Base-by-base conservation (phyloP, 2,329 filamentous ascomycete genomes). In the Parastagonospora avenae region DNA sequence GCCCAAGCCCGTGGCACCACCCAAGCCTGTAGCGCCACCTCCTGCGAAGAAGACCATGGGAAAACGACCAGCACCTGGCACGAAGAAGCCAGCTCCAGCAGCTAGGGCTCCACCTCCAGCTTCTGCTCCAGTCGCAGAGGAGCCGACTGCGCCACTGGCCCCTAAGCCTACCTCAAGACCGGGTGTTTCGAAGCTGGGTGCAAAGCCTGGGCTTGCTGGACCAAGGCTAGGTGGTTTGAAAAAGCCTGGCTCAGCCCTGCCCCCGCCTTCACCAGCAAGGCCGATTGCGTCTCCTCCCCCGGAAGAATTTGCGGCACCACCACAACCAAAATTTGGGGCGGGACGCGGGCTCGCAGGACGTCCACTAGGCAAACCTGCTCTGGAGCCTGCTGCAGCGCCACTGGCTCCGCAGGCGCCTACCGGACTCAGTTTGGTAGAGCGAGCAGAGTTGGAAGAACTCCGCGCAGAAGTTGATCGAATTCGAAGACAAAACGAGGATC, bases 381-480 rank as follows among this genome's bases (percentile, higher is more conserved):
- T 88, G 12, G 94, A 94, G 71, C 76, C 84, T 40, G 49, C 45
- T 42, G 58, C 63, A 15, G 76, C 82, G 50, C 59, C 67, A 32
- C 61, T 72, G 2, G 73, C 82, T 1, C 74, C 80, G 16, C 74
- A 79, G 9, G 76, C 78, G 5, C 78, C 83, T 0, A 86, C 84
- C 33, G 89, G 89, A 0, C 80, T 96, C 41, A 84, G 87, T 15
- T 83, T 88, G 8, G 81, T 90, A n/a, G 94, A 99, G 69, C 85
- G 90, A 37, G 90, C 91, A n/a, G 93, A 99, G 72, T 79, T 99
- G 1, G 91, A 96, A 59, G 92, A 96, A 68, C 82, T 97, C 10
- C 88, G 92, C 32, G 80, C 86, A 10, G 87, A 95, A 54, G 92
- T 93, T 63, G 92, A 97, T 41, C 83, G 88, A 28, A 79, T 96